A percentile compares a stretch with the other conserved stretches of the same genome.
These are phyloP conservation scores for Hypomyces rosellus DNA, from an alignment of 2,329 filamentous ascomycete genomes.

Conservation along the genomic window DNA sequence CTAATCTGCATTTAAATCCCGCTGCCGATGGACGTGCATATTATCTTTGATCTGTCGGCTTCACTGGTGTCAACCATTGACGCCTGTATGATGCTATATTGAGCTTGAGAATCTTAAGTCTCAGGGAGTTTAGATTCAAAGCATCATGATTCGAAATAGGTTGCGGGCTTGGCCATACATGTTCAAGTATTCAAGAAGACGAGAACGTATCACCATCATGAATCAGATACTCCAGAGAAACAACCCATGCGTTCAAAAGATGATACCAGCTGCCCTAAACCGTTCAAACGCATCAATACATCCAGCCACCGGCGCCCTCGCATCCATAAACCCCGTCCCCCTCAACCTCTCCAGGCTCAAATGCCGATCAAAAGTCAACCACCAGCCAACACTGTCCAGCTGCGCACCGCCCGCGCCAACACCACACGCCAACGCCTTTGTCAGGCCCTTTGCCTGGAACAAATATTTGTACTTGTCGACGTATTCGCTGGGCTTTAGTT, in stretches of 20 bases:
- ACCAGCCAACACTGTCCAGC: conserved; percentile 37
- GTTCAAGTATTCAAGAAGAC: too few relatives aligned
- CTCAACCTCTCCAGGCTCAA: conserved; percentile 36
- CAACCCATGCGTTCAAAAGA: conserved; percentile 21
- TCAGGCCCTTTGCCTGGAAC: conserved; percentile 21
- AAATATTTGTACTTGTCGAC: conserved; percentile 22
- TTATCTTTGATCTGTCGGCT: too few relatives aligned
- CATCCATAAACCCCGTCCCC: conserved; percentile 32
- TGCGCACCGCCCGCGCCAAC: conserved; percentile 32
- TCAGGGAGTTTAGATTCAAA: too few relatives aligned
- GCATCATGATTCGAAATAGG: too few relatives aligned
- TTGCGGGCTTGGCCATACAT: too few relatives aligned
- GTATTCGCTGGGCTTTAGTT: conserved; percentile 24
- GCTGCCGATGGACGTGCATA: too few relatives aligned
- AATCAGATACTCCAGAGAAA: too few relatives aligned
- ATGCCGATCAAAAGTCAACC: conserved; percentile 43
- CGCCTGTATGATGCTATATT: too few relatives aligned
- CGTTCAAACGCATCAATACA: conserved; percentile 38
- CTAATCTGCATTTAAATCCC: too few relatives aligned
- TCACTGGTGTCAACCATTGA: too few relatives aligned
- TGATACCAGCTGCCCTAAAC: conserved; percentile 35
- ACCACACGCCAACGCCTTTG: conserved; percentile 23
- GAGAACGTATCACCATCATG: too few relatives aligned
- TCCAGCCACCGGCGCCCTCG: conserved; percentile 30
- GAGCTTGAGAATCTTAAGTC: too few relatives aligned